Base-by-base conservation (phyloP, 2,329 filamentous ascomycete genomes). In the Sarocladium kiliense region DNA sequence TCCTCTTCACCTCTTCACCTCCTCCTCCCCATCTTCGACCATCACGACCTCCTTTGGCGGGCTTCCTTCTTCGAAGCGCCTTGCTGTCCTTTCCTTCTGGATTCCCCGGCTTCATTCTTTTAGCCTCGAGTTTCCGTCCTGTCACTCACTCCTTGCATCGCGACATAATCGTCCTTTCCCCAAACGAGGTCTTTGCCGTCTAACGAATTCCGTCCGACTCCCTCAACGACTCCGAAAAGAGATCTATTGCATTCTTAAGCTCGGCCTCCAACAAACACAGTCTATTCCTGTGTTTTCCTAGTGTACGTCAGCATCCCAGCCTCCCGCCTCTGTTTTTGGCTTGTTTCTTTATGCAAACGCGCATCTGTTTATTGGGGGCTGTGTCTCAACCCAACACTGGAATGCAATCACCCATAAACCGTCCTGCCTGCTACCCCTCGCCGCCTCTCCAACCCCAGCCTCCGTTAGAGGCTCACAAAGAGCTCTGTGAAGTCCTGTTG, bases 51-150 rank as follows among this genome's bases (percentile, higher is more conserved):
- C 30, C 6, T 36, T 32, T 47, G 41, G 54, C 39, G 39, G 55
- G 55, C 55, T 44, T 53, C 26, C 49, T 54, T 39, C 50, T 53
- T 56, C 47, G 56, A 58, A 53, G 56, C 55, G 58, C 54, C 23
- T 54, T 56, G 57, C 54, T 53, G 57, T 59, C 41, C 49, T 56
- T 53, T 58, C 62, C 61, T 60, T 64, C 67, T 61, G 64, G 62
- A 68, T 65, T 67, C 70, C 36, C 47, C 18, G 66, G 69, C 70
- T 74, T 73, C 72, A 74, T 66, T 74, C 72, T 67, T 69, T 74
- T 61, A 73, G 69, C 68, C n/a, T 68, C 65, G 63, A 60, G 63
- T 53, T 21, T 65, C 68, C 68, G 68, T 74, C 68, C 72, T 66
- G 66, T 73, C 65, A 53, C 45, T 50, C 7, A 32, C 32, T 39